phyloP scores from a whole-genome alignment of 2,329 filamentous ascomycete genomes.

The Fusarium begoniae region DNA sequence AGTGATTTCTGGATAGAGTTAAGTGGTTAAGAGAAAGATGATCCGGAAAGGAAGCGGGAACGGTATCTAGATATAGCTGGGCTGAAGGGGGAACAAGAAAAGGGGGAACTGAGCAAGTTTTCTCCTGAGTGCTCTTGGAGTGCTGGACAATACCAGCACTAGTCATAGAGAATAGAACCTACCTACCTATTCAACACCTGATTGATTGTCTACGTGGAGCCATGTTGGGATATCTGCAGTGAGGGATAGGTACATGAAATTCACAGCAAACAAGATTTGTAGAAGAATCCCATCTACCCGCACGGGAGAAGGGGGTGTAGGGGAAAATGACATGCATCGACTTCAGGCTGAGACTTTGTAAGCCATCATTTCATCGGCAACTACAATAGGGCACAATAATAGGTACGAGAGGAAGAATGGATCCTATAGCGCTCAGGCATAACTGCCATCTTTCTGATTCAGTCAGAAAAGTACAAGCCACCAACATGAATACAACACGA shows the following conservation, averaged over 20 bases:
- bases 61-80: slow-evolving; percentile 27
- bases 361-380: slow-evolving; percentile 34
- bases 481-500: not conserved
- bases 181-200: slow-evolving; percentile 20
- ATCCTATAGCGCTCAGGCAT: not conserved
- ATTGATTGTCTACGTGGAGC: slow-evolving; percentile 20
- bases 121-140: not conserved
- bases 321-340: slow-evolving; percentile 32
- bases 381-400: slow-evolving; percentile 19
- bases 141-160: slow-evolving; percentile 18
- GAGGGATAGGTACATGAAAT: not conserved
- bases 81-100: not conserved
- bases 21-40: not conserved
- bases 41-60: not conserved
- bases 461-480: slow-evolving; percentile 2
- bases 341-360: slow-evolving; percentile 18
- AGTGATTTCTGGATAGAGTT: slow-evolving; percentile 13
- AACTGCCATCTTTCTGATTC: not conserved
- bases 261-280: slow-evolving; percentile 19
- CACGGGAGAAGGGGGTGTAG: slow-evolving; percentile 3
- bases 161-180: not conserved
- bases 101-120: slow-evolving; percentile 1
- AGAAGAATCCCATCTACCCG: slow-evolving; percentile 21
- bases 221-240: slow-evolving; percentile 8
- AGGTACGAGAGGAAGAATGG: slow-evolving; percentile 2